Evolutionary conservation across 2,329 filamentous ascomycete species (phyloP).

Genomic region (Coleophoma eucalyptorum): DNA sequence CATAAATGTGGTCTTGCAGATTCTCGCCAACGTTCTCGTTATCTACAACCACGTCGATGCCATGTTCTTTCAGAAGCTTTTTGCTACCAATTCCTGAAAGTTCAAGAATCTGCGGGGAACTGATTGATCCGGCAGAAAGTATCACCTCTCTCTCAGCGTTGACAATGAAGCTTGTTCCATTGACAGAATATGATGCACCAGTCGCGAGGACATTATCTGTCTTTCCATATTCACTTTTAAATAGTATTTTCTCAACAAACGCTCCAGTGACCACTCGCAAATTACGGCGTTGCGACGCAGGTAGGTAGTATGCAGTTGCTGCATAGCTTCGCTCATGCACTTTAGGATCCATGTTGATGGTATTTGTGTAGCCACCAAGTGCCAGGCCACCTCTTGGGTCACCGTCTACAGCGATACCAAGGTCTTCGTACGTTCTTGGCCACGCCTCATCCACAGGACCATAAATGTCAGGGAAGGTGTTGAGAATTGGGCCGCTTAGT

Average conservation of each 20-base stretch:
- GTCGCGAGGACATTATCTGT: not conserved
- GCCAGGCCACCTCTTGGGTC: slow-evolving; percentile 5
- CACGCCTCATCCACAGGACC: slow-evolving; percentile 4
- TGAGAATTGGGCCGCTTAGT: slow-evolving; percentile 2
- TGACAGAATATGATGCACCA: not conserved
- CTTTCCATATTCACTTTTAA: not conserved
- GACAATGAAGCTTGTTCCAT: not conserved
- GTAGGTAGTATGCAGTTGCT: slow-evolving; percentile 12
- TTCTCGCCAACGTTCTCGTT: slow-evolving; percentile 12
- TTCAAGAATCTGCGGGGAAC: slow-evolving; percentile 24
- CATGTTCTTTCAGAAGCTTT: slow-evolving; percentile 6
- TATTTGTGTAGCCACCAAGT: slow-evolving; percentile 5
- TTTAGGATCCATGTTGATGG: slow-evolving; percentile 5
- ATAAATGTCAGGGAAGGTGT: slow-evolving; percentile 1
- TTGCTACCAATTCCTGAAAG: slow-evolving; percentile 23
- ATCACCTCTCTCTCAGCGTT: slow-evolving; percentile 15
- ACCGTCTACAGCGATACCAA: not conserved
- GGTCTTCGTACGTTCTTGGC: not conserved
- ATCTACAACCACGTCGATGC: slow-evolving; percentile 4
- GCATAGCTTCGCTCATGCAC: slow-evolving; percentile 9
- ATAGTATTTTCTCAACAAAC: slow-evolving; percentile 74
- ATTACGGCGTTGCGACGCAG: slow-evolving; percentile 42
- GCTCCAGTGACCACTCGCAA: slow-evolving; percentile 79
- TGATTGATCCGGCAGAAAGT: slow-evolving; percentile 14
- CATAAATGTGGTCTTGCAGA: slow-evolving; percentile 9